Conservation (phyloP, 1,284 basidiomycete species). For the Amylostereum chailletii region DNA sequence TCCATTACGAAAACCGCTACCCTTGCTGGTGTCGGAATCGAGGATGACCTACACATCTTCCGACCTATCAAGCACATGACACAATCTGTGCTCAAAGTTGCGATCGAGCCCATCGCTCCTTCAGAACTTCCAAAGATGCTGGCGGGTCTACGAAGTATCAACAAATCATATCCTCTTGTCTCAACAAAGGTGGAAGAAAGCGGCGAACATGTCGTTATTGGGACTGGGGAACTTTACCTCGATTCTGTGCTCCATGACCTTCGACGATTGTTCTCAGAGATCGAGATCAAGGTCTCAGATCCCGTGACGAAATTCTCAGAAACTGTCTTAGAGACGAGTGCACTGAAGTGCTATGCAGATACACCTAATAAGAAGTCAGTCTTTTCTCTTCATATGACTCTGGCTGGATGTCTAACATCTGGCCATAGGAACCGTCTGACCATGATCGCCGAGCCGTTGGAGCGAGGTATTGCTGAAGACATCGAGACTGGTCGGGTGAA, state of each 20-base stretch:
- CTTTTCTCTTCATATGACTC: conserved; percentile 2
- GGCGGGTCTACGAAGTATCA: conserved; percentile 91
- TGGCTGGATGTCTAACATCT: conserved; percentile 7
- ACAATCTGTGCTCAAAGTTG: conserved; percentile 95
- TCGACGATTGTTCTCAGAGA: conserved; percentile 88
- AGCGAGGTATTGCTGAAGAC: conserved; percentile 89
- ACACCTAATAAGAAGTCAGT: conserved; percentile 97
- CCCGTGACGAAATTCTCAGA: conserved; percentile 98
- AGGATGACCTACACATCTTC: conserved; percentile 90
- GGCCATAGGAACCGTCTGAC: conserved; percentile 84
- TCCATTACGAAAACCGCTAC: conserved; percentile 96
- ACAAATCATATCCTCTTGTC: conserved; percentile 94
- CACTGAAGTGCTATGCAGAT: conserved; percentile 96
- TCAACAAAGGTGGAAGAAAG: conserved; percentile 97
- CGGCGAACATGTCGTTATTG: conserved; percentile 94
- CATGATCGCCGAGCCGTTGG: conserved; percentile 95
- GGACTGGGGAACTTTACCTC: conserved; percentile 95
- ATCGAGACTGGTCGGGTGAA: conserved; percentile 86
- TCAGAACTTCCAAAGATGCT: conserved; percentile 99
- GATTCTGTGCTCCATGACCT: conserved; percentile 98
- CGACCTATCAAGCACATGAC: conserved; percentile 94
- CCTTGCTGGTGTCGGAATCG: conserved; percentile 62
- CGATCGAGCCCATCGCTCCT: conserved; percentile 96
- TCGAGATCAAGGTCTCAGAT: conserved; percentile 99
- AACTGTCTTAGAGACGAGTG: conserved; percentile 96